Conservation (phyloP, 2,329 filamentous ascomycete genomes). For the Fusarium xylarioides region DNA sequence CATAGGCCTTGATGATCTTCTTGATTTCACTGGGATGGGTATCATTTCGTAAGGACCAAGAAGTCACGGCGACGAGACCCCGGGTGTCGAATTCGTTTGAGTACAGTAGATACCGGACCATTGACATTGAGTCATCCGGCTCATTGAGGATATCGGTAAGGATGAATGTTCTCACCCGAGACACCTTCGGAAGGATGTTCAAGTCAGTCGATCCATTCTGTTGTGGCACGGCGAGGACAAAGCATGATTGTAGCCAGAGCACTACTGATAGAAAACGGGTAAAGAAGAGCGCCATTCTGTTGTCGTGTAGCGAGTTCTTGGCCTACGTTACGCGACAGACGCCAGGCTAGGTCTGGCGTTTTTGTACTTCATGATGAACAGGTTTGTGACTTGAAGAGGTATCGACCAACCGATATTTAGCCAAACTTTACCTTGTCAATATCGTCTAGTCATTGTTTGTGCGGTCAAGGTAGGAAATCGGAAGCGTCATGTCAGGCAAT, state of each 20-base stretch:
- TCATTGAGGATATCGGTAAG: slow-evolving; percentile 11
- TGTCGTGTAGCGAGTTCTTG: too few species aligned
- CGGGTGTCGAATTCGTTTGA: slow-evolving; percentile 10
- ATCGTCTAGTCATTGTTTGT: background rate
- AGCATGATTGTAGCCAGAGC: background rate
- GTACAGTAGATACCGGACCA: slow-evolving; percentile 10
- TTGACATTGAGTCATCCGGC: slow-evolving; percentile 14
- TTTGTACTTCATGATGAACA: background rate
- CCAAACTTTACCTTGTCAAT: background rate
- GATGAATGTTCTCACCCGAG: background rate
- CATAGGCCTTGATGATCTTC: background rate
- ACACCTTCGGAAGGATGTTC: background rate
- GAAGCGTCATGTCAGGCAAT: background rate
- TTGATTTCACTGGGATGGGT: slow-evolving; percentile 5
- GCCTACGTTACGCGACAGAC: too few species aligned
- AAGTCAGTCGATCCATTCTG: background rate
- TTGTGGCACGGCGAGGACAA: background rate
- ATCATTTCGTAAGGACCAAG: slow-evolving; percentile 7
- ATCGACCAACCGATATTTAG: background rate
- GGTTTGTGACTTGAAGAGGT: background rate
- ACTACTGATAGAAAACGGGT: background rate
- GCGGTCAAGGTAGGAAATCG: background rate
- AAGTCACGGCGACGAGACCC: background rate
- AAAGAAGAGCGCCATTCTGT: background rate
- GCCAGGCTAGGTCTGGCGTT: background rate